These are phyloP conservation scores for Dendrocalamus sinicus DNA, from an alignment of 176 grass and related monocot genomes.

Conservation along the genomic window DNA sequence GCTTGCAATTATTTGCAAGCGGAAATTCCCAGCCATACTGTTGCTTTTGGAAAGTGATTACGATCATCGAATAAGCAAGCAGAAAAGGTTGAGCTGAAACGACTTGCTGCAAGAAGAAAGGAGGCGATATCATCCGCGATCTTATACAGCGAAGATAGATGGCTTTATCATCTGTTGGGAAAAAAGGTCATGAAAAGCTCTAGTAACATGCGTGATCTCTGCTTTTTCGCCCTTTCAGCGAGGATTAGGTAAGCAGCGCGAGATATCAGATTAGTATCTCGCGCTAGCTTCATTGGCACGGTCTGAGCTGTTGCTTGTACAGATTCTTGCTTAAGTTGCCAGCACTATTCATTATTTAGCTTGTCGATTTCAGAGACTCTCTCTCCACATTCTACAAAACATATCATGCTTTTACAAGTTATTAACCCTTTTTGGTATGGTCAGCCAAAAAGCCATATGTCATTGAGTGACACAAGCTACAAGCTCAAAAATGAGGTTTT, in stretches of 20 bases:
- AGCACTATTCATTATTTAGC: not conserved
- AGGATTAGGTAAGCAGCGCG: constrained; percentile 6
- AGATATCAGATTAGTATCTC: constrained; percentile 10
- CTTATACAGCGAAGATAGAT: constrained; percentile 1
- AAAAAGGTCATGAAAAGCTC: not conserved
- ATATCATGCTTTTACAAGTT: not conserved
- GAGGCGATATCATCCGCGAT: constrained; percentile 13
- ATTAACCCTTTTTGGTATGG: not conserved
- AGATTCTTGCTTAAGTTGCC: constrained; percentile 5
- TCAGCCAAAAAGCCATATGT: not conserved
- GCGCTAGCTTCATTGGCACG: not conserved
- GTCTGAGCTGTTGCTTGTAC: not conserved
- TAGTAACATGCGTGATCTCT: not conserved
- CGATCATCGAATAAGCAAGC: not conserved
- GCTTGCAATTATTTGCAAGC: constrained; percentile 36
- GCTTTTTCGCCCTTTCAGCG: not conserved
- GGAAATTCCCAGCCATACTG: not conserved
- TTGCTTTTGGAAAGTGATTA: constrained; percentile 40
- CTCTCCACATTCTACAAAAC: not conserved
- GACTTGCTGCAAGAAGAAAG: constrained; percentile 37
- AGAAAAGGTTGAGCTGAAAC: not conserved
- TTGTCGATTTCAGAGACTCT: not conserved
- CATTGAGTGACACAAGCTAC: not conserved
- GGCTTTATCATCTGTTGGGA: not conserved
- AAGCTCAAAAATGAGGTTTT: not conserved